Evolutionary conservation across 2,329 filamentous ascomycete species (phyloP).

Genomic region (Botrytis byssoidea): DNA sequence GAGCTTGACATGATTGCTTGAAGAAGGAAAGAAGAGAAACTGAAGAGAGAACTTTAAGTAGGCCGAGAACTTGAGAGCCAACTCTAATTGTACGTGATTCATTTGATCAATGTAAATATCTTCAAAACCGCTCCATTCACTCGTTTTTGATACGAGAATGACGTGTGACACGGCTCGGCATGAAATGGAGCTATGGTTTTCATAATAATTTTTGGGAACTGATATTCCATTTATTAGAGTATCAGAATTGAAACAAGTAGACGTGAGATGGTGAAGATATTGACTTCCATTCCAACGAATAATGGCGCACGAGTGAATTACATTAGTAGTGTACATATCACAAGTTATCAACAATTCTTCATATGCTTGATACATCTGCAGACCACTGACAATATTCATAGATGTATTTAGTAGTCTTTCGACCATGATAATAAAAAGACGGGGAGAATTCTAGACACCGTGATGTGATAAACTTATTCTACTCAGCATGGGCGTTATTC

Average conservation of each 20-base stretch:
- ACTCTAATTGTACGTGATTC: neutral
- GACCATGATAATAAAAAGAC: too few species aligned
- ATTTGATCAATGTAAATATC: neutral
- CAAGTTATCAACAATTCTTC: neutral
- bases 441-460: too few species aligned
- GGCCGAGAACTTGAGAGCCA: neutral
- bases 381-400: too few species aligned
- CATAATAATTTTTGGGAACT: too few species aligned
- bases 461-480: too few species aligned
- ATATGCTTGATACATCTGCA: too few species aligned
- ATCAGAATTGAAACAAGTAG: neutral
- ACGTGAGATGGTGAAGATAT: neutral
- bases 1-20: neutral
- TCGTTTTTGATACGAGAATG: neutral
- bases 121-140: neutral
- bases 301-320: neutral
- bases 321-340: neutral
- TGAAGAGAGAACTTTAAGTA: neutral
- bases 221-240: neutral
- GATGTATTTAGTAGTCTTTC: too few species aligned
- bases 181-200: neutral
- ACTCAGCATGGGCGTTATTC: too few species aligned
- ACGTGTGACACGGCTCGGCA: neutral
- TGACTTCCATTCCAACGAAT: rapidly evolving
- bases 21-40: neutral